Evolutionary conservation across 2,329 filamentous ascomycete genomes (phyloP).

Genomic region (Fusarium sp.): DNA sequence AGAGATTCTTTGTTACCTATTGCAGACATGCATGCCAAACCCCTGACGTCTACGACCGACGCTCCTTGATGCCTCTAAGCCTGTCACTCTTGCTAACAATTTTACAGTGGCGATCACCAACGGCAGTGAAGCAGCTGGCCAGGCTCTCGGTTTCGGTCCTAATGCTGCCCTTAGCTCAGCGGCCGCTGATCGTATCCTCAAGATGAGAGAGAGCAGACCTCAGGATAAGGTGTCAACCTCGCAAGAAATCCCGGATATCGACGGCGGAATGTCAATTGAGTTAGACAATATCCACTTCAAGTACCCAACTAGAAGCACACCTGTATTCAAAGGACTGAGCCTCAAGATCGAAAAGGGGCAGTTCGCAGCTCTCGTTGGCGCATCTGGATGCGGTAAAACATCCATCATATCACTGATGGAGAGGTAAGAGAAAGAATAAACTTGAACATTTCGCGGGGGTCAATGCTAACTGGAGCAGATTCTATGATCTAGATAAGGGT

Average conservation of each 20-base stretch:
- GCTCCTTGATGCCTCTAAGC: background rate
- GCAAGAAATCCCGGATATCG: constrained; percentile 57
- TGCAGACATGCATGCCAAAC: background rate
- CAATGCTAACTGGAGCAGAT: constrained; percentile 54
- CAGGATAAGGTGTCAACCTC: constrained; percentile 48
- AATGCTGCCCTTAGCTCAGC: constrained; percentile 71
- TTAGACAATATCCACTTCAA: constrained; percentile 68
- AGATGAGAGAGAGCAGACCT: constrained; percentile 59
- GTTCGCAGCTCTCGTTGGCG: constrained; percentile 77
- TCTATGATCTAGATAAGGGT: constrained; percentile 76
- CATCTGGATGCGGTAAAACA: constrained; percentile 78
- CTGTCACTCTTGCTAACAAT: constrained; percentile 8
- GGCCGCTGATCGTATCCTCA: constrained; percentile 70
- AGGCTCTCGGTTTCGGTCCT: constrained; percentile 71
- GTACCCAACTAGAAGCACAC: constrained; percentile 68
- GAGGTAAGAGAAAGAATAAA: constrained; percentile 46
- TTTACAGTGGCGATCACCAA: constrained; percentile 68
- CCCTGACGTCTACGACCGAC: background rate
- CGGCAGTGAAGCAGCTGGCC: constrained; percentile 62
- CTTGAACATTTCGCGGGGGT: background rate
- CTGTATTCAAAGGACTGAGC: constrained; percentile 70
- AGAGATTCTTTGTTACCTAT: background rate
- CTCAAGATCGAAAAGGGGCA: constrained; percentile 75
- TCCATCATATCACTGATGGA: constrained; percentile 75
- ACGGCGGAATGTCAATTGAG: constrained; percentile 67